Base-by-base conservation (phyloP, 805 yeast species). In the Isabelozyma rhagii region DNA sequence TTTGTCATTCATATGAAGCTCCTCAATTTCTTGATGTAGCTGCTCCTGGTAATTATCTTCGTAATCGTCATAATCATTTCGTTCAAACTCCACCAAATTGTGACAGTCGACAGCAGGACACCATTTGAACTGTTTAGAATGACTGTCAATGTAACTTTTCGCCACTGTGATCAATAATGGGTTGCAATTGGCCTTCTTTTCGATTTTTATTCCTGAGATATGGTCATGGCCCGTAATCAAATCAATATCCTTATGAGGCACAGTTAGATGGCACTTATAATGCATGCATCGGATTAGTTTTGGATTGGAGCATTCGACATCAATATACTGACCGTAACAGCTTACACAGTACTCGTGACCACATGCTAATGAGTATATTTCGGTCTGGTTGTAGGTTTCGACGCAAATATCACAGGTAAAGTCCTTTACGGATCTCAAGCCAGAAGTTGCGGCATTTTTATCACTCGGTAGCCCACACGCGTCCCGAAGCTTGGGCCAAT, bases 61-160 rank as follows among this genome's bases (percentile, higher is more conserved):
- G 41, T 65, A 71, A 14, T 62, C 63, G 11, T 62, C 50, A 9
- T 55, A 59, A 2, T 60, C 46, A 8, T 45, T 40, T 13, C 41
- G 18, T 36, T 45, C 46, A 10, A 63, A 43, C 50, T 72, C 71
- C n/a, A 89, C 76, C 21, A 89, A 75, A 43, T 77, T 69, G 41
- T 77, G 73, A 63, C 97, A 88, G 61, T 87, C 96, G 0, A 92
- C 85, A 1, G 87, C 85, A 0, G 97, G 97, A 65, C 98, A 92
- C 87, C 90, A 85, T 55, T 79, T 80, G 57, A 77, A 82, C 43
- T 74, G 75, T 43, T 71, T 64, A 50, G 79, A 77, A 44, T 78
- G 73, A 13, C 57, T 45, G 17, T 78, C 78, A n/a, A 85, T 78
- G 58, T 76, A 84, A 27, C 73, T 64, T 50, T 53, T 79, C 8